These are phyloP conservation scores for Aspergillus biplanus DNA, from an alignment of 495 filamentous ascomycete genomes.

Conservation along the genomic window DNA sequence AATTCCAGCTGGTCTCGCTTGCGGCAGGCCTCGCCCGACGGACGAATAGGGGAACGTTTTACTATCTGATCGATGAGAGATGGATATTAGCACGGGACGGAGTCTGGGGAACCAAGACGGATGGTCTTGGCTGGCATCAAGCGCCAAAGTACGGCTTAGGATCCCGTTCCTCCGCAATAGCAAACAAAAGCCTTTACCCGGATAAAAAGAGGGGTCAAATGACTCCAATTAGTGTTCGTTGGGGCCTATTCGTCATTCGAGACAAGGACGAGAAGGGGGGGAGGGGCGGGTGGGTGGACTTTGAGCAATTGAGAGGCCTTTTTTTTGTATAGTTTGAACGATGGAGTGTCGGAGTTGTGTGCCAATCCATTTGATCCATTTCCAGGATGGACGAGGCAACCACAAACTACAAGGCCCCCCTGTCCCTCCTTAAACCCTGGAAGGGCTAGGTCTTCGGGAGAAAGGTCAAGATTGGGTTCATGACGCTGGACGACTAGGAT, in stretches of 20 bases:
- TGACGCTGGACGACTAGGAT: too few relatives aligned
- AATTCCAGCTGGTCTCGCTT: not conserved
- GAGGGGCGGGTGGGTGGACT: too few relatives aligned
- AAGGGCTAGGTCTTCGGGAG: not conserved
- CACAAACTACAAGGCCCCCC: not conserved
- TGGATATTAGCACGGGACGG: not conserved
- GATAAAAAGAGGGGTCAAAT: not conserved
- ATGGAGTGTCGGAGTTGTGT: too few relatives aligned
- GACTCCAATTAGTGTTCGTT: too few relatives aligned
- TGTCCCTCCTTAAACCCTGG: not conserved
- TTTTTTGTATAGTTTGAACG: not conserved
- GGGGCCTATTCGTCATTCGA: too few relatives aligned
- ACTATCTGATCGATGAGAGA: conserved; percentile 9
- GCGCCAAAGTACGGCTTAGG: conserved; percentile 3
- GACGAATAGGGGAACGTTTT: not conserved
- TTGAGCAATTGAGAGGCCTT: not conserved
- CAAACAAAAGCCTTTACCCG: not conserved
- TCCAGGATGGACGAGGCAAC: too few relatives aligned
- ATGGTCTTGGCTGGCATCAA: conserved; percentile 9
- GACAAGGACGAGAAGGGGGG: too few relatives aligned
- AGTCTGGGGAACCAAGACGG: not conserved
- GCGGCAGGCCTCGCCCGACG: not conserved
- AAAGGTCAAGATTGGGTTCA: not conserved
- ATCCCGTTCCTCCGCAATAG: not conserved
- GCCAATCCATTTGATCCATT: too few relatives aligned